phyloP scores from a whole-genome alignment of 2,329 filamentous ascomycete genomes.

The Claviceps pusilla region DNA sequence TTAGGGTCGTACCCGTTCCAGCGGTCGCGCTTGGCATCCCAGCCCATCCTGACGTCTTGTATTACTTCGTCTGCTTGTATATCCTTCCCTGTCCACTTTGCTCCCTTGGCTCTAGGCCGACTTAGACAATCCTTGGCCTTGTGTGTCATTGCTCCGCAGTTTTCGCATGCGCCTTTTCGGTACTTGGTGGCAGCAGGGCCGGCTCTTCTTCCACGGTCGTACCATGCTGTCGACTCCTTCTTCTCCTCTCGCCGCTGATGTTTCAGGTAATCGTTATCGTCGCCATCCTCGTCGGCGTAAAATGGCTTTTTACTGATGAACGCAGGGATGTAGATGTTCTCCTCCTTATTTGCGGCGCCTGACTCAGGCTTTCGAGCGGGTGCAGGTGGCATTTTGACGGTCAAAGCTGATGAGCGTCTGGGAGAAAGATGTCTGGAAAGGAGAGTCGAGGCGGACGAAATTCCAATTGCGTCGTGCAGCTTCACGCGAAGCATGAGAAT shows the following conservation, averaged over 20 bases:
- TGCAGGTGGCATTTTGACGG: conserved; percentile 10
- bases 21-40: conserved; percentile 93
- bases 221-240: conserved; percentile 70
- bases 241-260: conserved; percentile 62
- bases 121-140: conserved; percentile 88
- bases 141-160: conserved; percentile 94
- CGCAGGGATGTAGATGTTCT: conserved; percentile 94
- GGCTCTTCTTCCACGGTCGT: conserved; percentile 71
- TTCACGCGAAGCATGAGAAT: neutral
- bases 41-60: conserved; percentile 74
- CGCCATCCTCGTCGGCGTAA: conserved; percentile 69
- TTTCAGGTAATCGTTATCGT: conserved; percentile 78
- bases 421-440: neutral
- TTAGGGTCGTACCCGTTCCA: conserved; percentile 96
- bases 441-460: neutral
- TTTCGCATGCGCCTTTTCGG: conserved; percentile 95
- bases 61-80: conserved; percentile 86
- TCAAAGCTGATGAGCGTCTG: neutral
- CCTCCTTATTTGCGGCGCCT: conserved; percentile 52
- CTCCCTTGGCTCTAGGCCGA: conserved; percentile 74
- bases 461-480: neutral
- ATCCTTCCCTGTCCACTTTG: conserved; percentile 80
- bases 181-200: conserved; percentile 90
- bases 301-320: conserved; percentile 98
- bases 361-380: conserved; percentile 21